Evolutionary conservation across 2,329 filamentous ascomycete species (phyloP), one percentile per base, ranked within the genome.

Genomic region (Fusarium marasasianum): DNA sequence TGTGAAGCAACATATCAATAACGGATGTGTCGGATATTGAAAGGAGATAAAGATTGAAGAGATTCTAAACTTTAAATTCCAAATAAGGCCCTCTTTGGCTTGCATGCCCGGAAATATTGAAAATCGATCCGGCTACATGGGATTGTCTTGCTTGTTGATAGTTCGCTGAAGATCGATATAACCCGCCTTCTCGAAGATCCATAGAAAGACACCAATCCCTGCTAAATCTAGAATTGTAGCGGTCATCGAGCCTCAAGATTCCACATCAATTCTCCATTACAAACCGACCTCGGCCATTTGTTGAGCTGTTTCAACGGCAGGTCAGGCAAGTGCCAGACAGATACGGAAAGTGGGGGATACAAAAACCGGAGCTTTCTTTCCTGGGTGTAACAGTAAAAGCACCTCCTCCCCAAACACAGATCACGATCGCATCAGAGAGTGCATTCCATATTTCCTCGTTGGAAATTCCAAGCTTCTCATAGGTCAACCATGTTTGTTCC

Each of bases 211-310:
- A 69, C 0, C 12, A 33, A 26, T 20, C 37, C 50, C 26, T 57
- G 43, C 35, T 15, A 33, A 33, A 33, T 50, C 35, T 38, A 51
- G 22, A 33, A 65, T 22, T 64, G 58, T 58, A 72, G 41, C 48
- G 38, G 54, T 74, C 66, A 73, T 74, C n/a, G 44, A 62, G 37
- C 14, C 10, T 47, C 4, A 44, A 48, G 47, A 71, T 74, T 74
- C 66, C 66, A 68, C 57, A 68, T 61, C 50, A 68, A 24, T 18
- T 41, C 24, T 20, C 38, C 12, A 29, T 74, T 55, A 55, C 62
- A 74, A 73, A 73, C 5, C 17, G 6, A 22, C 10, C 6, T 14
- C n/a, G 37, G 18, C n/a, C 61, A 40, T 66, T 60, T 24, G 29
- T 47, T 68, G 43, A 54, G 50, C 40, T 24, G n/a, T 31, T 31